Evolutionary conservation across 371 early-diverging fungal species (phyloP).

Genomic region (Mortierella sp.): DNA sequence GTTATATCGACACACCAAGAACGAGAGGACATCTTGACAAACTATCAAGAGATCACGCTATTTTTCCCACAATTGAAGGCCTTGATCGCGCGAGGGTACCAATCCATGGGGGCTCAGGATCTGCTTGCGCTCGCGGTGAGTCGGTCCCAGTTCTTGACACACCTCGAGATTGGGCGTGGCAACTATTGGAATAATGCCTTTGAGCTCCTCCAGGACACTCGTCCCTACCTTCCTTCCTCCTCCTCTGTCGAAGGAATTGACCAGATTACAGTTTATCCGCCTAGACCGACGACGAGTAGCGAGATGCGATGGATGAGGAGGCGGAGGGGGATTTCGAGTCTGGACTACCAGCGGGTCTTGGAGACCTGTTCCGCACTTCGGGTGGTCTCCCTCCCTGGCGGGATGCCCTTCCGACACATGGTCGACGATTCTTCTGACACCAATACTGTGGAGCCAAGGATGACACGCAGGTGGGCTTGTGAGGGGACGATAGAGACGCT

Average conservation of each 20-base stretch:
- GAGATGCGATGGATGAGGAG: neutral
- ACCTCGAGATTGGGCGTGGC: neutral
- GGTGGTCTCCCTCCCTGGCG: neutral
- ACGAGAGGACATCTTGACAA: neutral
- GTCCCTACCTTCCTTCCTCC: neutral
- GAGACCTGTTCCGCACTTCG: neutral
- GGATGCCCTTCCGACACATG: neutral
- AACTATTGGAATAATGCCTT: neutral
- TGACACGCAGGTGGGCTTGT: neutral
- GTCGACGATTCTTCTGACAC: neutral
- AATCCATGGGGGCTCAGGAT: neutral
- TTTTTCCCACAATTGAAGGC: neutral
- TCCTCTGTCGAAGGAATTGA: neutral
- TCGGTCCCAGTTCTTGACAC: neutral
- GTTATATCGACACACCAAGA: neutral
- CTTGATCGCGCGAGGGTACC: neutral
- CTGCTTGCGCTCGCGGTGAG: neutral
- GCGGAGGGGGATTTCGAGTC: neutral
- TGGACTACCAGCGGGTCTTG: neutral
- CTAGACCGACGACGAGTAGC: neutral
- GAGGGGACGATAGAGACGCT: neutral
- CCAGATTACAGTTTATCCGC: neutral
- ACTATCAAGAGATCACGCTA: neutral
- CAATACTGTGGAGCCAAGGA: neutral
- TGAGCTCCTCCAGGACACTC: neutral